Percentiles rank a stretch among this genome's conserved stretches.
Conservation (phyloP, 192 early-diverging fungal genomes). For the Podila verticillata region DNA sequence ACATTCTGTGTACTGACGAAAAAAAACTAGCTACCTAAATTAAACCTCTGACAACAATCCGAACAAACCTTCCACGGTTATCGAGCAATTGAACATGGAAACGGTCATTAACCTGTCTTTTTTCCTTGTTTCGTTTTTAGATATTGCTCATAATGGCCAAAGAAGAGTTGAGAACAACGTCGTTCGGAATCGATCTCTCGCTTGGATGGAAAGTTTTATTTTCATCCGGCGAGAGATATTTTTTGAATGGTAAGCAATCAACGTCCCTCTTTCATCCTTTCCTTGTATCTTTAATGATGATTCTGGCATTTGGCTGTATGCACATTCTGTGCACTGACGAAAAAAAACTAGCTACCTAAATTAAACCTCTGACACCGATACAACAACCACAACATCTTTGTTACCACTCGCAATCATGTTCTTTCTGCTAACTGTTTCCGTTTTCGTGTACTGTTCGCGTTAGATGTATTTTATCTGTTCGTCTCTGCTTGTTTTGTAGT, state of each 20-base stretch:
- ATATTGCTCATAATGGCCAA: too few species aligned
- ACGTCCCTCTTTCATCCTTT: background rate
- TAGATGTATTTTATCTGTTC: background rate
- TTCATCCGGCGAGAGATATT: background rate
- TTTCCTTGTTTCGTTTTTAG: too few species aligned
- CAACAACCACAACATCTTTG: background rate
- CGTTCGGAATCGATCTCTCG: too few species aligned
- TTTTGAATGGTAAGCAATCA: slow-evolving; percentile 12
- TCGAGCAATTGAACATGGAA: too few species aligned
- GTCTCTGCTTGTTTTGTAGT: background rate
- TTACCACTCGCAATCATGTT: background rate
- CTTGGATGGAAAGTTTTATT: background rate
- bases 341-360: slow-evolving; percentile 52
- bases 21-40: slow-evolving; percentile 38
- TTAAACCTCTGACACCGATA: slow-evolving; percentile 29
- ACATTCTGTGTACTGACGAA: slow-evolving; percentile 31
- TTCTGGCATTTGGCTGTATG: slow-evolving; percentile 56
- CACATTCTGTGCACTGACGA: slow-evolving; percentile 52
- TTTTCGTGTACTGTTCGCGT: background rate
- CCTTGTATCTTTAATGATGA: slow-evolving; percentile 30
- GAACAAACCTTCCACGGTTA: too few species aligned
- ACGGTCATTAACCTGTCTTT: too few species aligned
- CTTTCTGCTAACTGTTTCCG: background rate
- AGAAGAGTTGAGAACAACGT: too few species aligned
- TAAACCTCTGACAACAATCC: slow-evolving; percentile 6